Evolutionary conservation across 2,329 filamentous ascomycete species (phyloP).

Genomic region (Fusarium nematophilum): DNA sequence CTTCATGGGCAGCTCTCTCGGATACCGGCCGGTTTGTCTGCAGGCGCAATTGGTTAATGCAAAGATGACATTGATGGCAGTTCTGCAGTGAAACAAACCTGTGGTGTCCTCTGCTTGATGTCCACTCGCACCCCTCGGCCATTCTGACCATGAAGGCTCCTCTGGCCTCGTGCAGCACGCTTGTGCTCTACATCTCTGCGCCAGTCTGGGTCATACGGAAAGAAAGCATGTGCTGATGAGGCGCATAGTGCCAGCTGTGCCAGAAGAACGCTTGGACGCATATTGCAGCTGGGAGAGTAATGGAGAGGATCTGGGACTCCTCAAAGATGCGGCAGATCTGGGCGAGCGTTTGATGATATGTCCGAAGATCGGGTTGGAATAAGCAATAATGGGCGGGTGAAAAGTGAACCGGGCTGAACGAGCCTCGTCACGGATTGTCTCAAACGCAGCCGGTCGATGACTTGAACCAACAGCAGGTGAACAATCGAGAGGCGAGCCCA

Average conservation of each 20-base stretch:
- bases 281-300: constrained; percentile 43
- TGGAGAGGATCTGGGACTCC: constrained; percentile 13
- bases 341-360: constrained; percentile 22
- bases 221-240: constrained; percentile 60
- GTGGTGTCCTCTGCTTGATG: constrained; percentile 52
- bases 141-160: constrained; percentile 26
- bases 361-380: constrained; percentile 7
- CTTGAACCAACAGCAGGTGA: constrained; percentile 3
- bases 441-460: constrained; percentile 22
- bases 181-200: constrained; percentile 43
- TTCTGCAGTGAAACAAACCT: constrained; percentile 44
- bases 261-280: constrained; percentile 55
- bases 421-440: constrained; percentile 39
- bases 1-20: constrained; percentile 53
- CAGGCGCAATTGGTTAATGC: constrained; percentile 24
- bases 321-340: neutral
- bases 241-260: constrained; percentile 62
- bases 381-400: constrained; percentile 16
- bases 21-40: constrained; percentile 49
- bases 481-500: constrained; percentile 20
- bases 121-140: constrained; percentile 52
- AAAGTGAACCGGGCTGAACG: constrained; percentile 23
- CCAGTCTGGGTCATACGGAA: constrained; percentile 56
- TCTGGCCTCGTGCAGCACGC: constrained; percentile 37
- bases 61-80: constrained; percentile 8